Evolutionary conservation across 768 basidiomycete species (phyloP), one percentile per base, ranked within the genome.

Genomic region (Phlebiopsis gigantea): DNA sequence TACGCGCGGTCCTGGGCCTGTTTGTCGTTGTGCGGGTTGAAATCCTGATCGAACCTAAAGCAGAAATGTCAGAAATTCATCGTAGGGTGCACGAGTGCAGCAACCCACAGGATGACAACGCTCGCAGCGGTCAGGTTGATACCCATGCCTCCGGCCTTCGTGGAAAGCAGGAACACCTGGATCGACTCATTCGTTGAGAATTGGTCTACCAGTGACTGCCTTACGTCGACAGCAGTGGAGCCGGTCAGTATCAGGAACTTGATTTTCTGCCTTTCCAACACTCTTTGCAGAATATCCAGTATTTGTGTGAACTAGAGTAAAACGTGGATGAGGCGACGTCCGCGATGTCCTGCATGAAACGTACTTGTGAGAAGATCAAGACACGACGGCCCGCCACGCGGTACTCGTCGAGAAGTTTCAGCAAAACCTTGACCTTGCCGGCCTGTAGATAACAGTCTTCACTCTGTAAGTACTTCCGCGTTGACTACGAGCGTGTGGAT

Each of bases 1-100:
- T 98, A 98, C 24, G 94, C 94, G 30, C 97, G 85, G 71, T 99
- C 97, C 58, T 96, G 93, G 0, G 97, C 97, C 73, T 99, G 97
- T 59, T 89, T 84, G 72, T 98, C 97, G 69, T 99, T 99, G 73
- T 93, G 91, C 3, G 91, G 91, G 69, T 98, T 98, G 73, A 98
- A 99, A 69, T 98, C 96, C 67, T 96, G 94, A 68, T 99, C 96
- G 67, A 94, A 97, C 83, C 88, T 90, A 42, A 14, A 26, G 57
- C 69, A 51, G 46, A 62, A 43, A 24, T 43, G 42, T 45, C 22
- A 53, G 31, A 1, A 22, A 39, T 9, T 9, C 12, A 39, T 39
- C 34, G 12, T 39, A 39, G 8, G 3, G 12, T 17, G 30, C 29
- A 29, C 4, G 30, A 26, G 21, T 28, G 28, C 8, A n/a, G 28